Conservation (phyloP, 495 filamentous ascomycete genomes). For the Neurospora tetrasperma region DNA sequence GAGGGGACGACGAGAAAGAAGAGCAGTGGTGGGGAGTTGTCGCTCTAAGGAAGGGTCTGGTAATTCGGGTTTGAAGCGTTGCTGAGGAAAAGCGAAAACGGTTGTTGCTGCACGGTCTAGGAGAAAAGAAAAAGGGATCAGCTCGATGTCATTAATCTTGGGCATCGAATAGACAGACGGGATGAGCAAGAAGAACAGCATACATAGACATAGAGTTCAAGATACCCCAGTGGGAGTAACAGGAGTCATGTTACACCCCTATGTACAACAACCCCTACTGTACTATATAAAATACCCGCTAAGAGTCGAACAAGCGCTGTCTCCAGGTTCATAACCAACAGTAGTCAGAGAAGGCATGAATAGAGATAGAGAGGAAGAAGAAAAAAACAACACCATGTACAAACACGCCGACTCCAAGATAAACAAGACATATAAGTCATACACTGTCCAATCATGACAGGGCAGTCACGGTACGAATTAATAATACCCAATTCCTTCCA, state of each 20-base stretch:
- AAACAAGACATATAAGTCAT: neutral
- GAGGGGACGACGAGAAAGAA: conserved; percentile 22
- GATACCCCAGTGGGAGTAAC: neutral
- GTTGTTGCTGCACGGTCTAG: neutral
- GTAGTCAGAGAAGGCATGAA: neutral
- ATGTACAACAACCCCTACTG: neutral
- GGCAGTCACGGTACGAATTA: neutral
- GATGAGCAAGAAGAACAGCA: neutral
- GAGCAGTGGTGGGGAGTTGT: neutral
- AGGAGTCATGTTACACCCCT: neutral
- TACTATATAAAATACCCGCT: neutral
- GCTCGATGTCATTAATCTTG: neutral
- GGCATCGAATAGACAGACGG: neutral
- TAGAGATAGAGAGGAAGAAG: neutral
- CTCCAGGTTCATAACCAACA: too few relatives aligned
- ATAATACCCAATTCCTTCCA: neutral
- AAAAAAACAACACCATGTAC: neutral
- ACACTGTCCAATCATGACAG: neutral
- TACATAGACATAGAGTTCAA: neutral
- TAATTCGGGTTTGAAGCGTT: neutral
- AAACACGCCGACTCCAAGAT: neutral
- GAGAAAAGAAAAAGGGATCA: neutral
- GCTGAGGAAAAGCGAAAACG: neutral
- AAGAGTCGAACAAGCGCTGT: neutral
- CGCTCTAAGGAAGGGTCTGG: neutral